Evolutionary conservation across 2,329 filamentous ascomycete species (phyloP), one percentile per base, ranked within the genome.

Genomic region (Pestalotiopsis sp.): DNA sequence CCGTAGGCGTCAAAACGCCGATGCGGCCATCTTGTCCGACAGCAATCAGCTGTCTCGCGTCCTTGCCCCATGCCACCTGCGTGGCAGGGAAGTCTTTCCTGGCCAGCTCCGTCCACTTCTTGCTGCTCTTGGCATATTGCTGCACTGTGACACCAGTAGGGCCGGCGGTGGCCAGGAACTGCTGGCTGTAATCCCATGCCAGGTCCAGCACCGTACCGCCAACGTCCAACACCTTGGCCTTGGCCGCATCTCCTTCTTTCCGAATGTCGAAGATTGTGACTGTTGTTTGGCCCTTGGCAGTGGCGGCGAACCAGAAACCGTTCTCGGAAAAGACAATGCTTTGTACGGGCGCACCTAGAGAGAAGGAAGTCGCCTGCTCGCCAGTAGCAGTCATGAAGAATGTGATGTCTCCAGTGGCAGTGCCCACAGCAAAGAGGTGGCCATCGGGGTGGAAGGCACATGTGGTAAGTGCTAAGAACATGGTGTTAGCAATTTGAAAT

Each of bases 371-470:
- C 36, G 93, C 93, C 72, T 90, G 87, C 70, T 91, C 88, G 49
- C 94, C 92, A 0, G 89, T 92, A 80, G 92, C 95, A 73, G 94
- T 91, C 80, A 97, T 93, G 82, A 93, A 98, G 66, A 99, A 88
- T 79, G 95, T 93, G 79, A 99, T 92, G 68, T 94, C 90, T 59
- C 94, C 94, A 63, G 92, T 87, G 11, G 84, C 83, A n/a, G 92
- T 93, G 71, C 95, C 96, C 2, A 92, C 92, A 52, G 94, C 95
- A 74, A 98, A 90, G 5, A 99, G 87, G 78, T 98, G 93, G n/a
- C 96, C 96, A 77, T 99, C 96, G 6, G 97, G 96, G 79, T 99
- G 96, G 86, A 99, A 98, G 41, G 92, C 89, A 72, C 91, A 92
- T 65, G 91, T 89, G 1, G 92, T 93, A 60, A 97, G 84, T 70